Conservation (phyloP, 441 rosid genomes). For the Jatropha multifida region DNA sequence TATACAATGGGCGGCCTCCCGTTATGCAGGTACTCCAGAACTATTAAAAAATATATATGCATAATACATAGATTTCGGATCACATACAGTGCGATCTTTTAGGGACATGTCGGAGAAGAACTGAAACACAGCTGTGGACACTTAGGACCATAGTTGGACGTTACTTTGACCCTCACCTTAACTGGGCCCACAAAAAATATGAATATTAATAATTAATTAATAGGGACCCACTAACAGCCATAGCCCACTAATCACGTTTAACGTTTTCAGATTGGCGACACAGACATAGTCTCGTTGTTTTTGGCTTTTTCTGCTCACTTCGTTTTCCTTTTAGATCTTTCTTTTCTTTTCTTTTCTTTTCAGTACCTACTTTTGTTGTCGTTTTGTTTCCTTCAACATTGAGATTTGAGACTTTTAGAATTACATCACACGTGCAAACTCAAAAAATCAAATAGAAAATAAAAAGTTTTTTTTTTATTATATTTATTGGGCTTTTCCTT, state of each 20-base stretch:
- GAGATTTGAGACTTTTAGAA: not conserved
- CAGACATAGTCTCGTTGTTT: not conserved
- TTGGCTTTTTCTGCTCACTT: not conserved
- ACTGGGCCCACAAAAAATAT: not conserved
- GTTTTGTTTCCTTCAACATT: not conserved
- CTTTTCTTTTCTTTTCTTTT: too few relatives aligned
- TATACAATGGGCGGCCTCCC: not conserved
- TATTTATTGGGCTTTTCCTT: too few relatives aligned
- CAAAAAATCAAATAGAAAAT: too few relatives aligned
- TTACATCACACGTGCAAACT: not conserved
- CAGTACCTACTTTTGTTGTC: too few relatives aligned
- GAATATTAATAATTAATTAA: not conserved
- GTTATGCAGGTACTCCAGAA: not conserved
- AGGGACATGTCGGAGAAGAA: constrained; percentile 12
- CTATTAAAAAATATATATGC: not conserved
- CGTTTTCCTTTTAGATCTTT: too few relatives aligned
- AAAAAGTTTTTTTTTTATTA: too few relatives aligned
- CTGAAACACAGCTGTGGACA: constrained; percentile 37
- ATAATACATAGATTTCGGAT: not conserved
- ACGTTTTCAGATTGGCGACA: not conserved
- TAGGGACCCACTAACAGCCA: constrained; percentile 4
- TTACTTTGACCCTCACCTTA: constrained; percentile 12
- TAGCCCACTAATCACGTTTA: constrained; percentile 3
- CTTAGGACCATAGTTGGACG: constrained; percentile 26
- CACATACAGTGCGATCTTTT: not conserved